Evolutionary conservation across 768 basidiomycete species (phyloP), one percentile per base, ranked within the genome.

Genomic region (Leccinum broughii): DNA sequence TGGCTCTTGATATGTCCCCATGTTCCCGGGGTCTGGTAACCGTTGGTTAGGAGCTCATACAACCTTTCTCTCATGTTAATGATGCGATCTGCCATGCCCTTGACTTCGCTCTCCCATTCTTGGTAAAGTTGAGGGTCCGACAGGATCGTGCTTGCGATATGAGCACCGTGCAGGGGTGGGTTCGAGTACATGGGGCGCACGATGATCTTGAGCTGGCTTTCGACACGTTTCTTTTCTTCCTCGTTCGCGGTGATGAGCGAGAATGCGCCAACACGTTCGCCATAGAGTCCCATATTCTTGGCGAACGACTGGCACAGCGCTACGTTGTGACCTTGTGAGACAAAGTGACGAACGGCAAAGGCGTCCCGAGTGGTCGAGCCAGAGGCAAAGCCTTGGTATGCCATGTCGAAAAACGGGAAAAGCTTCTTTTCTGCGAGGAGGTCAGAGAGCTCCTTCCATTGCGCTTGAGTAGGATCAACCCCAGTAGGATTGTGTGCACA

Each of bases 401-500:
- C 96, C 95, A 98, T 98, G 77, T 99, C 97, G 75, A 98, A 98
- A 86, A 98, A 94, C 55, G 96, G 92, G 87, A 98, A 96, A 67
- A 96, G 84, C 64, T 87, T 85, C 80, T 85, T 92, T 79, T 93
- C 90, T 71, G 92, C 87, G 66, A 96, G 77, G 61, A 98, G 80
- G 68, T 93, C 84, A 48, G 92, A 93, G 62, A 99, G 87, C 73
- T 92, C 85, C 62, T 81, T 83, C 97, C 97, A 99, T 78, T 99
- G 95, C 54, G 86, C 88, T 22, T 82, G 85, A 10, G 95, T 97
- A 32, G 94, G 95, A 78, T 99, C 97, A 65, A 98, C 85, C 62
- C 97, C 96, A 39, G 94, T 95, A n/a, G 96, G 96, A 78, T 99
- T 99, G 83, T 98, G 94, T 28, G 96, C 97, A 76, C 97, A 98